These are phyloP conservation scores for Diatrype stigma DNA, from an alignment of 2,329 filamentous ascomycete genomes.

Conservation along the genomic window DNA sequence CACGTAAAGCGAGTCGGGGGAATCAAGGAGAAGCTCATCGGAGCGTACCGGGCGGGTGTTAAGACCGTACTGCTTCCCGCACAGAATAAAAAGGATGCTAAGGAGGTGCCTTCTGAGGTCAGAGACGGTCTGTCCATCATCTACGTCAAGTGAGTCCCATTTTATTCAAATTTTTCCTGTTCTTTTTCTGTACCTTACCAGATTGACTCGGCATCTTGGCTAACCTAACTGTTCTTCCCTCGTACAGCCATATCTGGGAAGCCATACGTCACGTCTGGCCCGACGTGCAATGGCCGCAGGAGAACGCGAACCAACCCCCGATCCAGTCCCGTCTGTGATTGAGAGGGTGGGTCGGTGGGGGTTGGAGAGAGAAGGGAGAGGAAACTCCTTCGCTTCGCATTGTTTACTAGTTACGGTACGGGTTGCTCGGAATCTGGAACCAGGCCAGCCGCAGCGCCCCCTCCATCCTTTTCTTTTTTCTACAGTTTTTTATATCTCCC, in stretches of 20 bases:
- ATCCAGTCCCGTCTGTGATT: conserved; percentile 77
- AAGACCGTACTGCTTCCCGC: conserved; percentile 87
- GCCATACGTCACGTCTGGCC: conserved; percentile 90
- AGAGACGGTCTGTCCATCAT: conserved; percentile 82
- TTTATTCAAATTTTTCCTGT: conserved; percentile 11
- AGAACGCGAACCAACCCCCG: conserved; percentile 52
- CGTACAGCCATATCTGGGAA: conserved; percentile 81
- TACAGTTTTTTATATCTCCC: too few species aligned
- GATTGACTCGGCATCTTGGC: neutral
- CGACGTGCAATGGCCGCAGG: conserved; percentile 77
- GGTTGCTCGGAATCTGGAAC: neutral
- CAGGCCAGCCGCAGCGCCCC: neutral
- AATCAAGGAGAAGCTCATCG: conserved; percentile 98
- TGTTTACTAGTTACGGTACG: neutral
- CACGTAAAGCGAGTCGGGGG: conserved; percentile 91
- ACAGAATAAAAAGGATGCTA: conserved; percentile 87
- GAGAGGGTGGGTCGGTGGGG: conserved; percentile 1
- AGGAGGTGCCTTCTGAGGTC: conserved; percentile 87
- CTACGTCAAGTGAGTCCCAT: conserved; percentile 65
- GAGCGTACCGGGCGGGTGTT: conserved; percentile 85
- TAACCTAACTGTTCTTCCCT: neutral
- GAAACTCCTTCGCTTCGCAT: neutral
- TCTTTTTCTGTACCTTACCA: conserved; percentile 22
- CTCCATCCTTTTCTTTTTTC: neutral
- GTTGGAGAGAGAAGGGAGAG: too few species aligned